These are phyloP conservation scores for Tritrichomonas musculus DNA, from an alignment of 208 protist genomes.

Conservation along the genomic window DNA sequence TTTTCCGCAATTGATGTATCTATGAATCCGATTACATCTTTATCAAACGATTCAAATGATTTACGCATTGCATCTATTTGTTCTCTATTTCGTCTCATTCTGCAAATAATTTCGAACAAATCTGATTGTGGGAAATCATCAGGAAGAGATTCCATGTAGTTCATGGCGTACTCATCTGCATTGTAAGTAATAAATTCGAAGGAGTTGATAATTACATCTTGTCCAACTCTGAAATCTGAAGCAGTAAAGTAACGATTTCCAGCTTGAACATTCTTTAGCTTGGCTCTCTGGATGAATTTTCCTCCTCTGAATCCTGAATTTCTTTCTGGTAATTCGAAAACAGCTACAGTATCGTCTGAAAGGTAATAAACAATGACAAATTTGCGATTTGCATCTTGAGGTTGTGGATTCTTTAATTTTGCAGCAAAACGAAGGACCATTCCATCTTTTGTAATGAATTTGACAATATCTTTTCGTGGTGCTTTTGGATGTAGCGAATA, in stretches of 20 bases:
- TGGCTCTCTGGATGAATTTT: slow-evolving; percentile 42
- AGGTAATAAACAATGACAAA: slow-evolving; percentile 41
- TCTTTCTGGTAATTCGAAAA: slow-evolving; percentile 36
- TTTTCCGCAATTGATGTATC: not conserved
- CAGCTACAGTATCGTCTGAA: slow-evolving; percentile 34
- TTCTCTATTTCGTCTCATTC: not conserved
- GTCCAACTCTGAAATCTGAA: slow-evolving; percentile 32
- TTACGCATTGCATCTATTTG: not conserved
- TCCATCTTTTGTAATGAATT: not conserved
- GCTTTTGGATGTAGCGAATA: not conserved
- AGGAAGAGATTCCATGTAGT: not conserved
- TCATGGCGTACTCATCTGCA: slow-evolving; percentile 1
- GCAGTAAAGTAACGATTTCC: not conserved
- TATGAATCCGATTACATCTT: not conserved
- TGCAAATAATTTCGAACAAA: not conserved
- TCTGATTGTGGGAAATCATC: not conserved
- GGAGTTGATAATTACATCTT: not conserved
- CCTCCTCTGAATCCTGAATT: slow-evolving; percentile 48
- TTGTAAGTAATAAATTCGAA: not conserved
- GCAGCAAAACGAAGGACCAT: slow-evolving; percentile 38
- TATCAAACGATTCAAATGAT: not conserved
- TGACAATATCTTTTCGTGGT: slow-evolving; percentile 9
- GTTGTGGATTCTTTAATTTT: slow-evolving; percentile 19
- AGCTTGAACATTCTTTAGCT: slow-evolving; percentile 18
- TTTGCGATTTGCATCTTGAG: slow-evolving; percentile 35